A percentile compares a stretch with the other conserved stretches of the same genome.
phyloP scores from a whole-genome alignment of 805 yeast genomes.

The Crinitomyces ghanaensis region DNA sequence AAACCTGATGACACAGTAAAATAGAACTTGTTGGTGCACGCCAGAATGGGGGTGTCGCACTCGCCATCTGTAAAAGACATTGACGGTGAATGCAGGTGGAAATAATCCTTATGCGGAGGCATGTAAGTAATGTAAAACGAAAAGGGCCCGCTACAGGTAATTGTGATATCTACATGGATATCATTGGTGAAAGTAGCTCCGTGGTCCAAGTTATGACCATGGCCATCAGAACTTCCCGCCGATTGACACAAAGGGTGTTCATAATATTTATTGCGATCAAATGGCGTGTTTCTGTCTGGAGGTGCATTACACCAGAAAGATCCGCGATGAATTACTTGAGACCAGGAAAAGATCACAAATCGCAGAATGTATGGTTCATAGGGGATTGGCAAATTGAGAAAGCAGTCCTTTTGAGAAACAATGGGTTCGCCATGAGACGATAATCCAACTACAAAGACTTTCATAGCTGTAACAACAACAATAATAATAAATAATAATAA shows the following conservation, averaged over 20 bases:
- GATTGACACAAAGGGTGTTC: constrained; percentile 30
- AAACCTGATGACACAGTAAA: constrained; percentile 77
- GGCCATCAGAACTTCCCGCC: no score
- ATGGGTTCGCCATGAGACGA: constrained; percentile 21
- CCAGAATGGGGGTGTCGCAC: background rate
- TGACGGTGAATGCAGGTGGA: constrained; percentile 5
- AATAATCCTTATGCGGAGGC: constrained; percentile 16
- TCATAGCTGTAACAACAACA: constrained; percentile 6
- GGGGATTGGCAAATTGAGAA: constrained; percentile 31
- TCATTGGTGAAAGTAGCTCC: constrained; percentile 43
- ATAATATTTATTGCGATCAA: constrained; percentile 46
- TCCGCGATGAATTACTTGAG: constrained; percentile 61
- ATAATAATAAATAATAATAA: no score
- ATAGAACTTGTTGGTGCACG: constrained; percentile 40
- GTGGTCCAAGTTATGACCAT: no score
- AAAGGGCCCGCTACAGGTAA: constrained; percentile 69
- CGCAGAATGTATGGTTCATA: constrained; percentile 34
- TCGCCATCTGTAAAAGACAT: constrained; percentile 1
- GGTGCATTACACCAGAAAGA: constrained; percentile 67
- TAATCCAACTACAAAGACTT: constrained; percentile 16
- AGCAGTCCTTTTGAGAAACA: constrained; percentile 26
- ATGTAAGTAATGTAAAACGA: constrained; percentile 59
- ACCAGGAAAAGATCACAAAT: constrained; percentile 63
- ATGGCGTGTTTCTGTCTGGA: constrained; percentile 29
- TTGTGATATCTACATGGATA: constrained; percentile 44